Base-by-base conservation (phyloP, 1,139 yeast genomes). In the Arxiozyma bovina region DNA sequence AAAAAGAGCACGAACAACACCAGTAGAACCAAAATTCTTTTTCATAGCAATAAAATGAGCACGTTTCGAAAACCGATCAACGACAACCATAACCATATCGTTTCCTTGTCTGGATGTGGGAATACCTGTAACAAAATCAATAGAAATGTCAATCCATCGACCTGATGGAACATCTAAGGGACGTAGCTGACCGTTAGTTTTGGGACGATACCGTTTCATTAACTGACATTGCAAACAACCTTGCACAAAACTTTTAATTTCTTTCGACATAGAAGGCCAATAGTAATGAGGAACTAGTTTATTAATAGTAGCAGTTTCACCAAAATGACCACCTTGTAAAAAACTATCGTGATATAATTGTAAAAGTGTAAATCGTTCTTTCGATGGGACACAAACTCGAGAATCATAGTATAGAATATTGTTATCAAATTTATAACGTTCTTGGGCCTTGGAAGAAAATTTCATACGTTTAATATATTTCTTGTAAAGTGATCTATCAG, bases 61-160 rank as follows among this genome's bases (percentile, higher is more conserved):
- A 17, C 58, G 48, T 49, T 61, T 61, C 15, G 55, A 50, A 40
- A 61, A 57, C 12, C 55, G 27, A 38, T 60, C 58, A 3, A 57
- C 60, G 11, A 60, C 60, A 1, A 58, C 60, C 42, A 60, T 17
- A 20, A 54, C 57, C 52, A 57, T 54, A 34, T 58, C 53, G 6
- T 53, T 42, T 1, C 40, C 47, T 7, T 25, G 25, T 22, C n/a
- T 5, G 54, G 38, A 17, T 1, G 41, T 17, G 4, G 58, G 57
- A 1, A 53, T 9, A n/a, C 60, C 60, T 20, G 57, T 20, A 3
- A 48, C 38, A 21, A 58, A 58, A 48, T 56, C 58, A 12, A 57
- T 50, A 4, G 57, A 45, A 11, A 58, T 49, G 27, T 55, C 54
- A 22, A 45, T 12, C 60, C 59, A 58, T 8, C 59, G 50, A 20